phyloP scores from a whole-genome alignment of 306 rosid species.

The Datisca glomerata region DNA sequence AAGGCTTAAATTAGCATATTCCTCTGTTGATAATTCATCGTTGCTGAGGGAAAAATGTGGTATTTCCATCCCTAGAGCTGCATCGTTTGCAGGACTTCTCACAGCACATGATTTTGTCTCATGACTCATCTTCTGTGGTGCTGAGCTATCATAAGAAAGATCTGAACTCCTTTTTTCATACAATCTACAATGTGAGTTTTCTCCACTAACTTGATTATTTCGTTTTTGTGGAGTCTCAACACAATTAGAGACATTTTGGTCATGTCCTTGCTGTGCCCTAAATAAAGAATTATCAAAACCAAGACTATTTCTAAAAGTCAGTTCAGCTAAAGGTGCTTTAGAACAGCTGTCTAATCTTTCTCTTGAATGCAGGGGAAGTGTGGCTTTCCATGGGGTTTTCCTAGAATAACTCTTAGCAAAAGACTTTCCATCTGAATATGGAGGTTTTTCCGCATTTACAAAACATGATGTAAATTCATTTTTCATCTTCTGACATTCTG shows the following conservation, averaged over 20 bases:
- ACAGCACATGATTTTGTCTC: constrained; percentile 21
- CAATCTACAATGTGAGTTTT: constrained; percentile 21
- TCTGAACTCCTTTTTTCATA: constrained; percentile 33
- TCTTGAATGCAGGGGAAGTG: constrained; percentile 27
- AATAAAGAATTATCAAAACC: constrained; percentile 18
- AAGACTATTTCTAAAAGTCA: constrained; percentile 16
- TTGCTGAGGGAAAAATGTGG: constrained; percentile 16
- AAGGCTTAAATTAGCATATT: constrained; percentile 8
- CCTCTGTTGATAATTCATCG: constrained; percentile 1
- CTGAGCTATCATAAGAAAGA: constrained; percentile 28
- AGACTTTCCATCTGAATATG: constrained; percentile 24
- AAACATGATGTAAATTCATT: constrained; percentile 17
- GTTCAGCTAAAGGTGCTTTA: constrained; percentile 17
- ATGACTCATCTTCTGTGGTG: constrained; percentile 21
- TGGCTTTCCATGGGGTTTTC: constrained; percentile 27
- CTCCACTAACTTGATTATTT: constrained; percentile 18
- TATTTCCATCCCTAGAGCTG: constrained; percentile 15
- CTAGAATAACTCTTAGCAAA: constrained; percentile 22
- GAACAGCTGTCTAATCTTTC: constrained; percentile 24
- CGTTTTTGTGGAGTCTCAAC: constrained; percentile 23
- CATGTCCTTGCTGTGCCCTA: constrained; percentile 17
- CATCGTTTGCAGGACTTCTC: constrained; percentile 22
- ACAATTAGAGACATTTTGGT: constrained; percentile 20
- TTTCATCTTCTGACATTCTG: constrained; percentile 21
- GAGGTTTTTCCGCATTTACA: constrained; percentile 26